phyloP scores from a whole-genome alignment of 176 grass and related monocot genomes.

The Lolium multiflorum region DNA sequence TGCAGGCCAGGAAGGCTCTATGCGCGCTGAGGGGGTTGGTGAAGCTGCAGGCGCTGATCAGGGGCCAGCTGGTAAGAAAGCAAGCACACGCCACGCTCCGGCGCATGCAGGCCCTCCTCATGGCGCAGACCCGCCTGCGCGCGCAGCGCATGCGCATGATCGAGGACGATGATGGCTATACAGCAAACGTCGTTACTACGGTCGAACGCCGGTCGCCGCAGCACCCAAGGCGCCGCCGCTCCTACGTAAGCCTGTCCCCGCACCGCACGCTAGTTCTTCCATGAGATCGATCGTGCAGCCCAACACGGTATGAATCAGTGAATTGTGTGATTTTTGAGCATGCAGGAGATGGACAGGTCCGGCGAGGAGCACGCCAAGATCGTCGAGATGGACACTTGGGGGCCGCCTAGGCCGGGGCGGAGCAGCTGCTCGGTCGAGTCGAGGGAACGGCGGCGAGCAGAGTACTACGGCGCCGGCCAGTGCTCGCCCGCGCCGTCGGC shows the following conservation, averaged over 20 bases:
- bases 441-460: slow-evolving; percentile 32
- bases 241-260: slow-evolving; percentile 51
- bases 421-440: slow-evolving; percentile 61
- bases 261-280: neutral
- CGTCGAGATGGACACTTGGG: slow-evolving; percentile 74
- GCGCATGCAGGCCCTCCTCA: slow-evolving; percentile 76
- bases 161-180: slow-evolving; percentile 35
- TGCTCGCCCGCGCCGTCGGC: slow-evolving; percentile 50
- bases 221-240: slow-evolving; percentile 58
- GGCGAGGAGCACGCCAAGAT: slow-evolving; percentile 68
- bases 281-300: neutral
- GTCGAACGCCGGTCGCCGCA: slow-evolving; percentile 54
- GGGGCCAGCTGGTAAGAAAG: slow-evolving; percentile 81
- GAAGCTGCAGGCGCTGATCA: slow-evolving; percentile 80
- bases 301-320: neutral
- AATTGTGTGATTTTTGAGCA: neutral
- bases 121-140: slow-evolving; percentile 65
- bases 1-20: slow-evolving; percentile 82
- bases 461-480: slow-evolving; percentile 42
- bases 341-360: slow-evolving; percentile 75
- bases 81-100: slow-evolving; percentile 74
- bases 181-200: slow-evolving; percentile 23
- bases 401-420: slow-evolving; percentile 49
- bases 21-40: slow-evolving; percentile 78
- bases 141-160: slow-evolving; percentile 63